phyloP scores from a whole-genome alignment of 2,329 filamentous ascomycete genomes.

The Colletotrichum euphorbiae region DNA sequence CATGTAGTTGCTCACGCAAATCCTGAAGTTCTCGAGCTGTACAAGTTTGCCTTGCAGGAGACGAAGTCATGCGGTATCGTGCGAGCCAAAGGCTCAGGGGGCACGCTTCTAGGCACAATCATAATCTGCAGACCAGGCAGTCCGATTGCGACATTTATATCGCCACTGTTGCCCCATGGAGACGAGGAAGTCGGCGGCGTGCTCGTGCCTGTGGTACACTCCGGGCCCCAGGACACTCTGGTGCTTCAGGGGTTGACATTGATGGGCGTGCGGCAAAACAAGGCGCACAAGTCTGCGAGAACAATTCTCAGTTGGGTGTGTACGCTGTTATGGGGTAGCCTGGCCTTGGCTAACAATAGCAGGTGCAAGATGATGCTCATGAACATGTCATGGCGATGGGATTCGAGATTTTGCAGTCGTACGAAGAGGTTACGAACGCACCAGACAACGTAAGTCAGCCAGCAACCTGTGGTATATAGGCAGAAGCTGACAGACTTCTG shows the following conservation, averaged over 20 bases:
- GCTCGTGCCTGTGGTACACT: slow-evolving; percentile 80
- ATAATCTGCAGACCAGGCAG: slow-evolving; percentile 81
- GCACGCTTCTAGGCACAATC: slow-evolving; percentile 80
- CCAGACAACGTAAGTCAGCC: slow-evolving; percentile 60
- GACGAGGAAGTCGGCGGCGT: slow-evolving; percentile 77
- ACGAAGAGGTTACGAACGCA: slow-evolving; percentile 82
- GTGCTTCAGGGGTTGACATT: slow-evolving; percentile 82
- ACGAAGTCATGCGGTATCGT: slow-evolving; percentile 83
- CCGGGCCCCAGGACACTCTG: slow-evolving; percentile 74
- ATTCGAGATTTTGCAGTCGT: slow-evolving; percentile 81
- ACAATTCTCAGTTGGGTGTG: slow-evolving; percentile 85
- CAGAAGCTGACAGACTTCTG: slow-evolving; percentile 5
- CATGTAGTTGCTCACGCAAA: slow-evolving; percentile 80
- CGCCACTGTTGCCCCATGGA: slow-evolving; percentile 70
- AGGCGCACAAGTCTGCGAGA: slow-evolving; percentile 78
- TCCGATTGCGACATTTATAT: slow-evolving; percentile 75
- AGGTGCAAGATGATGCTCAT: slow-evolving; percentile 77
- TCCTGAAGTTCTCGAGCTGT: slow-evolving; percentile 84
- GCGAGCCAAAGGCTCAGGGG: slow-evolving; percentile 77
- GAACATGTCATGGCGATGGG: slow-evolving; percentile 84
- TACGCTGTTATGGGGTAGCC: slow-evolving; percentile 35
- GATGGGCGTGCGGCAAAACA: slow-evolving; percentile 85
- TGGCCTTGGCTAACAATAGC: slow-evolving; percentile 39
- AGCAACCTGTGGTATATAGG: too few species aligned
- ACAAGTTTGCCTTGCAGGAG: slow-evolving; percentile 79